Percentiles rank a stretch among this genome's conserved stretches.
phyloP scores from a whole-genome alignment of 2,329 filamentous ascomycete genomes.

The Calonectria pauciramosa region DNA sequence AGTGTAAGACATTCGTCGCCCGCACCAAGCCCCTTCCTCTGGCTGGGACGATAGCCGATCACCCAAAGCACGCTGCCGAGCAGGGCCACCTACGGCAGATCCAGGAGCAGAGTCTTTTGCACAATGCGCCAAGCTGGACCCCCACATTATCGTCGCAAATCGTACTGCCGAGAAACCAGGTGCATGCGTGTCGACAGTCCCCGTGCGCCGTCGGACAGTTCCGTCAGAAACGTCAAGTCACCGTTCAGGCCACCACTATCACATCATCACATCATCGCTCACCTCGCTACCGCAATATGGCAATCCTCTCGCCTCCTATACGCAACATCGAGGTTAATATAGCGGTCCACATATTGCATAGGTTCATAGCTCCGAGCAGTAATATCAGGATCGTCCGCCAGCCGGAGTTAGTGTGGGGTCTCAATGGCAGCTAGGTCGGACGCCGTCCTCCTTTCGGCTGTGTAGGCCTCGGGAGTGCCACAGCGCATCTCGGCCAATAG shows the following conservation, averaged over 20 bases:
- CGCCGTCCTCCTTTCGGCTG: slow-evolving; percentile 14
- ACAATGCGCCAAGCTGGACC: slow-evolving; percentile 17
- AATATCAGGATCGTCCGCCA: slow-evolving; percentile 18
- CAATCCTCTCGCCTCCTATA: slow-evolving; percentile 5
- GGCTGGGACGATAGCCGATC: neutral
- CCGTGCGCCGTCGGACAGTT: neutral
- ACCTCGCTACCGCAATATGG: slow-evolving; percentile 12
- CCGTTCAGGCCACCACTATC: slow-evolving; percentile 25
- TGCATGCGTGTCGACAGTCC: neutral
- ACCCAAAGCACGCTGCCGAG: neutral
- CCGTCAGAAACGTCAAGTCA: slow-evolving; percentile 4
- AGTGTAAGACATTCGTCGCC: neutral
- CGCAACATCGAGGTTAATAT: slow-evolving; percentile 22
- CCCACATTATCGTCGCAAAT: slow-evolving; percentile 31
- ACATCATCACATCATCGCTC: slow-evolving; percentile 6
- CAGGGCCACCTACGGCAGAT: slow-evolving; percentile 13
- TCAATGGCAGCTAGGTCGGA: slow-evolving; percentile 7
- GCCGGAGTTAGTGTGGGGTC: neutral
- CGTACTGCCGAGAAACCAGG: slow-evolving; percentile 22
- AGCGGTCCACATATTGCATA: slow-evolving; percentile 4
- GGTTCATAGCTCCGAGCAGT: slow-evolving; percentile 1
- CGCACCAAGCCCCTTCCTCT: neutral
- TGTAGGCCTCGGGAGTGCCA: slow-evolving; percentile 2
- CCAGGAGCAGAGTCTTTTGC: neutral
- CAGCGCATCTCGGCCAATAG: neutral